These are phyloP conservation scores for Oryza brachyantha DNA, from an alignment of 176 grass and related monocot genomes.

Conservation along the genomic window DNA sequence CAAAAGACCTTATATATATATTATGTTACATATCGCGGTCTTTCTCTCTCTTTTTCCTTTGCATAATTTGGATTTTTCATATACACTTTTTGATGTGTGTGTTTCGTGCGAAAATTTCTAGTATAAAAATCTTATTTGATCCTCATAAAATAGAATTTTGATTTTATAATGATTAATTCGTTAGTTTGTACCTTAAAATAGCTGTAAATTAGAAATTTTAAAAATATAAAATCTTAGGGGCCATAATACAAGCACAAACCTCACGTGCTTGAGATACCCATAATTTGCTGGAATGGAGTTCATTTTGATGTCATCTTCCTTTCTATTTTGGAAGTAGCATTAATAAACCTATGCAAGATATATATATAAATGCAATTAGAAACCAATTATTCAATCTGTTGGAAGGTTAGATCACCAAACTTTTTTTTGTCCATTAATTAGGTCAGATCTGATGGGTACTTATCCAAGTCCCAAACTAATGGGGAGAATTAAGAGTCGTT, in stretches of 20 bases:
- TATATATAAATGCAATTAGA: background rate
- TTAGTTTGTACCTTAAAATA: too few species aligned
- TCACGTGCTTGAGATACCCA: background rate
- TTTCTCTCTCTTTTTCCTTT: too few species aligned
- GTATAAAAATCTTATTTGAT: too few species aligned
- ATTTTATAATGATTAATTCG: too few species aligned
- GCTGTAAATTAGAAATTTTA: too few species aligned
- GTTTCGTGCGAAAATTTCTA: too few species aligned
- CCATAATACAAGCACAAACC: background rate
- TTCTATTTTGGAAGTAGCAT: background rate
- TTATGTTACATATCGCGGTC: too few species aligned
- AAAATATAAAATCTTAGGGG: too few species aligned
- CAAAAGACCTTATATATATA: too few species aligned
- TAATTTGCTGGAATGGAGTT: background rate
- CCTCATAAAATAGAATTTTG: too few species aligned
- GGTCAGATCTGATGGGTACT: constrained; percentile 9
- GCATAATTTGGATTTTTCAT: too few species aligned
- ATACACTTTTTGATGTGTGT: too few species aligned
- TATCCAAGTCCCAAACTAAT: background rate
- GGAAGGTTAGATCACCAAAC: background rate
- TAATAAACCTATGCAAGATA: background rate
- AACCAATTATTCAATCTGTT: background rate
- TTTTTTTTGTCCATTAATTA: background rate
- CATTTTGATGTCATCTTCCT: background rate
- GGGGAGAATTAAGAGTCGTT: background rate